These are phyloP conservation scores for Paecilomyces fulvus DNA, from an alignment of 2,329 filamentous ascomycete species.

Conservation along the genomic window DNA sequence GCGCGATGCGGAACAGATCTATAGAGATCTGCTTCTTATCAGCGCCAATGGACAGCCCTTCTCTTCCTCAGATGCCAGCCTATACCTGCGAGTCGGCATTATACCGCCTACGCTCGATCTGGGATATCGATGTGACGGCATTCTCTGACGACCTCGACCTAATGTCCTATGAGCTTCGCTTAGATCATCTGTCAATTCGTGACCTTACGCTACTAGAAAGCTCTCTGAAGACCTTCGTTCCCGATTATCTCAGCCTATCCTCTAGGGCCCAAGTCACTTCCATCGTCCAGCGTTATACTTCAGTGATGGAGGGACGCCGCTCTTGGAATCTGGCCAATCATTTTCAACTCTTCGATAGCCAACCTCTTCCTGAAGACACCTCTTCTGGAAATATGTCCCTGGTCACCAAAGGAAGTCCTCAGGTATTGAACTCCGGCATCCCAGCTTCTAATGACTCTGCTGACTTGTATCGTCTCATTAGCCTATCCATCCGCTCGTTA, in stretches of 20 bases:
- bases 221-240: conserved; percentile 16
- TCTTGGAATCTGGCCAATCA: conserved; percentile 20
- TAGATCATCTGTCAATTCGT: conserved; percentile 29
- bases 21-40: conserved; percentile 73
- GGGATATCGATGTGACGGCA: conserved; percentile 13
- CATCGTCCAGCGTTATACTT: conserved; percentile 22
- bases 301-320: conserved; percentile 22
- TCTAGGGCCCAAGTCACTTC: conserved; percentile 9
- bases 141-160: conserved; percentile 8
- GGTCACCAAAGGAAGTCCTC: background rate
- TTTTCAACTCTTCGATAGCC: background rate
- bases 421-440: background rate
- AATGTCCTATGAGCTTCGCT: conserved; percentile 19
- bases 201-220: conserved; percentile 27
- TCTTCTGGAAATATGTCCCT: background rate
- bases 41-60: conserved; percentile 18
- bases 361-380: background rate
- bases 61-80: conserved; percentile 15
- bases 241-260: conserved; percentile 6
- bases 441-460: no score
- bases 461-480: no score
- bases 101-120: conserved; percentile 31
- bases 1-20: conserved; percentile 93
- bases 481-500: conserved; percentile 32
- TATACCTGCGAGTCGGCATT: conserved; percentile 32